Conservation (phyloP, 2,329 filamentous ascomycete genomes). For the Endoconidiophora laricicola region DNA sequence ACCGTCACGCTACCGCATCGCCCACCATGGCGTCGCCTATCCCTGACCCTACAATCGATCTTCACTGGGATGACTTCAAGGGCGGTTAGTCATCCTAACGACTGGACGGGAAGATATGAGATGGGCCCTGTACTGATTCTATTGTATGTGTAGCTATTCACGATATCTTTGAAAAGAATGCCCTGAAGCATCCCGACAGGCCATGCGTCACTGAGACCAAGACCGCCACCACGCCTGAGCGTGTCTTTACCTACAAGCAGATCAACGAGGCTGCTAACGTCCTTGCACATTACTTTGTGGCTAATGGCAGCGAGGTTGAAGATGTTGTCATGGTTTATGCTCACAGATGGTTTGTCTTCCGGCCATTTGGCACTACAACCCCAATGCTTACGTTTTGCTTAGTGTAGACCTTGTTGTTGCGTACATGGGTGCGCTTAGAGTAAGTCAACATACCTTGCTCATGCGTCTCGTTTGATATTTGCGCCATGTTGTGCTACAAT, state of each 20-base stretch:
- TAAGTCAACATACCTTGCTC: constrained; percentile 17
- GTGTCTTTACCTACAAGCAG: constrained; percentile 66
- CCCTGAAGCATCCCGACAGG: constrained; percentile 46
- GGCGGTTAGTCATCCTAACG: constrained; percentile 22
- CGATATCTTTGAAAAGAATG: constrained; percentile 51
- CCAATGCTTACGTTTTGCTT: constrained; percentile 3
- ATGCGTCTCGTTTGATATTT: background rate
- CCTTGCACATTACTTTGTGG: constrained; percentile 61
- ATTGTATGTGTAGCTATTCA: constrained; percentile 37
- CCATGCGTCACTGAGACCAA: constrained; percentile 34
- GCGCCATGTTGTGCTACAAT: background rate
- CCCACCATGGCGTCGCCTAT: constrained; percentile 18
- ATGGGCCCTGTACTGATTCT: background rate
- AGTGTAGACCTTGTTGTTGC: constrained; percentile 46
- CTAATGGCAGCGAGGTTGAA: constrained; percentile 55
- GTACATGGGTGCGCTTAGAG: constrained; percentile 55
- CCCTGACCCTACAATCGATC: constrained; percentile 50
- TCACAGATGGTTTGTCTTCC: constrained; percentile 44
- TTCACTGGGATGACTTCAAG: constrained; percentile 49
- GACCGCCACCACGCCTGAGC: constrained; percentile 29
- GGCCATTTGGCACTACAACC: background rate
- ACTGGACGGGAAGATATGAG: background rate
- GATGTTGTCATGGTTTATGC: constrained; percentile 92
- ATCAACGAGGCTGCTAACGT: constrained; percentile 74
- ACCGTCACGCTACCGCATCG: background rate